Base-by-base conservation (phyloP, 345 rosid genomes). In the Sisymbrium altissimum region DNA sequence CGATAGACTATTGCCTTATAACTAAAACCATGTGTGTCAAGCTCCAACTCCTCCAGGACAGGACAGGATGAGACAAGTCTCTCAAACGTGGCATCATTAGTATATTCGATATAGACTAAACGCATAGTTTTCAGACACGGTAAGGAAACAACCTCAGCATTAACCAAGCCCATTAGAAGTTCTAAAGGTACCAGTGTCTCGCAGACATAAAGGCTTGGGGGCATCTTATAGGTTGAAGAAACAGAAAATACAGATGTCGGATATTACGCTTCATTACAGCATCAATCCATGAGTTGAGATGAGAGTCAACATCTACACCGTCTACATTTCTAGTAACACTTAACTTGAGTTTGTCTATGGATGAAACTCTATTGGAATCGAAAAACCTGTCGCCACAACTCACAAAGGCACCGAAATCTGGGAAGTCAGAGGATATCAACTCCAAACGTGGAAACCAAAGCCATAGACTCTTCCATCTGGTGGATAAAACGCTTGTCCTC, bases 401-500 rank as follows among this genome's bases (percentile, higher is more conserved):
- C 38, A 35, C 38, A 35, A 35, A 7, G 38, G 38, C 9, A 7
- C 8, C 38, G 5, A 27, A 5, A 9, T 27, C 35, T 7, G 8
- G 2, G 70, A 66, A 13, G 0, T 1, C 1, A 4, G 6, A 0
- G 25, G 39, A 29, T 0, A 1, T 0, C 0, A 64, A 9, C 1
- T 15, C 66, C 19, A 73, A 44, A 11, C 15, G 3, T 44, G 46
- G 40, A 64, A 55, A 23, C 3, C 3, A 43, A 14, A 14, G 19
- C 72, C 78, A 73, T 0, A 55, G 49, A 7, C n/a, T 27, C 5
- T 14, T 55, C 58, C 66, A 65, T 21, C 23, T 56, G n/a, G 40
- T 41, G 6, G 77, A 64, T 1, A 73, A 63, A n/a, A 52, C 18
- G 15, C 45, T 63, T 17, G 70, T 64, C 0, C 17, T 55, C 0